Conservation (phyloP, 352 stramenopile genomes). For the Globisporangium emineosum region DNA sequence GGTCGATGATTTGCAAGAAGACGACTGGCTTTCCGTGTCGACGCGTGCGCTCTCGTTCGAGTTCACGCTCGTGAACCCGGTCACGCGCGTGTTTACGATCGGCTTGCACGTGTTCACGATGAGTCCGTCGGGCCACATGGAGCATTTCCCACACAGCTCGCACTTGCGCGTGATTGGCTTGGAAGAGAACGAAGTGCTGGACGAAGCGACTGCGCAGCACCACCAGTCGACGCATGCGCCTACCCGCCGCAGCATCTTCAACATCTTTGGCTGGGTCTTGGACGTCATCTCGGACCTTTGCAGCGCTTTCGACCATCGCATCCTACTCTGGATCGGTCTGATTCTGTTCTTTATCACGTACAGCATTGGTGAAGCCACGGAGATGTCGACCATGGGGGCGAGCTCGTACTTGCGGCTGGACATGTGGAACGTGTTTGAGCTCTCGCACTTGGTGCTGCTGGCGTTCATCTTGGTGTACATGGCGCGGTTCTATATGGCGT, state of each 20-base stretch:
- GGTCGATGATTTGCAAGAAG: constrained; percentile 57
- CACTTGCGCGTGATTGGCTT: constrained; percentile 78
- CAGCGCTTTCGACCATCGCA: constrained; percentile 46
- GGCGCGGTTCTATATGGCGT: constrained; percentile 68
- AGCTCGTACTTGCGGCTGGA: constrained; percentile 75
- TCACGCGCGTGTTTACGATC: constrained; percentile 88
- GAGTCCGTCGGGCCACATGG: constrained; percentile 74
- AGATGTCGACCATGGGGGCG: constrained; percentile 78
- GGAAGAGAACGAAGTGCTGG: constrained; percentile 48
- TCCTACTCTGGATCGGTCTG: constrained; percentile 65
- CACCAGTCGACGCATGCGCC: neutral
- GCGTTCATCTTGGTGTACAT: constrained; percentile 60
- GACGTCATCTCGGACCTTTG: constrained; percentile 19
- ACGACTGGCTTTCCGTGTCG: constrained; percentile 72
- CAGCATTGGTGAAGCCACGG: constrained; percentile 67
- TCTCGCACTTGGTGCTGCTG: constrained; percentile 69
- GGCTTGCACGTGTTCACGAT: constrained; percentile 83
- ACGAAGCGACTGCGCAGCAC: neutral
- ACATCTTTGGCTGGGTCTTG: neutral
- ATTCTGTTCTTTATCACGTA: constrained; percentile 79
- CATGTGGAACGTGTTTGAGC: constrained; percentile 89
- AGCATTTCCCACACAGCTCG: constrained; percentile 79
- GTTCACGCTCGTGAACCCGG: constrained; percentile 85
- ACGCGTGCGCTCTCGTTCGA: constrained; percentile 83
- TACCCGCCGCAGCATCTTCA: neutral